Percentiles rank a stretch among this genome's conserved stretches.
Evolutionary conservation across 75 land plant genomes (phyloP).

Genomic region (Picea sitchensis): DNA sequence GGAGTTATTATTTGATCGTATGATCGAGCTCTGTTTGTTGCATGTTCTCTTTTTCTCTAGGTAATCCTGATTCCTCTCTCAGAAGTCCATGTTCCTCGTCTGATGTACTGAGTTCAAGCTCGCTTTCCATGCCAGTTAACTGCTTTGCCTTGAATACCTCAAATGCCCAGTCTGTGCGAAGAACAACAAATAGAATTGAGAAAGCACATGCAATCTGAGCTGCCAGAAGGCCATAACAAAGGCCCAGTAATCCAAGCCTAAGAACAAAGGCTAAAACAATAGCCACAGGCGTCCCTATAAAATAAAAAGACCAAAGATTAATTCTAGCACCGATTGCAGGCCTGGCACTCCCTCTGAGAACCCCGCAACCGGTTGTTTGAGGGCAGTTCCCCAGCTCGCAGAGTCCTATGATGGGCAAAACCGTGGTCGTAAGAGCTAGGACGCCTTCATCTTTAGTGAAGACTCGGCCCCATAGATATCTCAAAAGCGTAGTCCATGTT

Average conservation of each 20-base stretch:
- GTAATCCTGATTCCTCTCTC: too few relatives aligned
- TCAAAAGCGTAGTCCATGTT: conserved; percentile 47
- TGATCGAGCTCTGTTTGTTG: not conserved
- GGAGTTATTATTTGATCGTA: too few relatives aligned
- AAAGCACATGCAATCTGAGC: conserved; percentile 71
- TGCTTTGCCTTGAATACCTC: conserved; percentile 50
- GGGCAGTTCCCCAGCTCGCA: conserved; percentile 91
- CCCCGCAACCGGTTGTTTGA: conserved; percentile 83
- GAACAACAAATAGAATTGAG: conserved; percentile 40
- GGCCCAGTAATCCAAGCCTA: conserved; percentile 55
- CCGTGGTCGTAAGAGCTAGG: conserved; percentile 41
- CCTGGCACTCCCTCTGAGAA: conserved; percentile 74
- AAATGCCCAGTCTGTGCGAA: conserved; percentile 59
- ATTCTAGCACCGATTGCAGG: conserved; percentile 63
- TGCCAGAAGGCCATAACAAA: conserved; percentile 74
- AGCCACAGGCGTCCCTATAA: conserved; percentile 78
- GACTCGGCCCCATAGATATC: conserved; percentile 54
- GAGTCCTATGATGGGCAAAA: conserved; percentile 68
- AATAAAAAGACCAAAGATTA: conserved; percentile 71
- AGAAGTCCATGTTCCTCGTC: conserved; percentile 7
- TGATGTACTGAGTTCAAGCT: not conserved
- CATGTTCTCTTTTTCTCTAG: not conserved
- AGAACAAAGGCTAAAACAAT: conserved; percentile 44
- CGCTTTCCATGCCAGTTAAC: not conserved
- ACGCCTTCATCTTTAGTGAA: conserved; percentile 61